Conservation (phyloP, 2,329 filamentous ascomycete genomes). For the Orbilia quercus region DNA sequence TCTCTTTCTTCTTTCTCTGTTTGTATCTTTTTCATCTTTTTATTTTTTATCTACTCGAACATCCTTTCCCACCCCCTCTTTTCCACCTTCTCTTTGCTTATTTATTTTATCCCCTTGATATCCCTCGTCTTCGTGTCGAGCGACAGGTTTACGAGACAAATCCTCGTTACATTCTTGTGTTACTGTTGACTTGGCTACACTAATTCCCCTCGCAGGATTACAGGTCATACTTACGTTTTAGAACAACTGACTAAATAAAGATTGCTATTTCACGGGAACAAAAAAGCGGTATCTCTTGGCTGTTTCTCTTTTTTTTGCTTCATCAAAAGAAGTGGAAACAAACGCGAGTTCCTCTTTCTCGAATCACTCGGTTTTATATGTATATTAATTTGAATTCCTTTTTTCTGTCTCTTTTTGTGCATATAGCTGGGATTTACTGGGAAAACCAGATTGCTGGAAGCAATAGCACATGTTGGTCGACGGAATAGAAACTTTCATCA, state of each 20-base stretch:
- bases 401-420: not conserved
- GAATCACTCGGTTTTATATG: no score
- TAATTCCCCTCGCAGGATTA: conserved; percentile 3
- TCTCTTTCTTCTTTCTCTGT: not conserved
- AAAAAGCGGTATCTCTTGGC: conserved; percentile 1
- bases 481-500: not conserved
- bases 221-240: conserved; percentile 7
- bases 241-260: conserved; percentile 8
- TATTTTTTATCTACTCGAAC: no score
- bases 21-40: not conserved
- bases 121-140: no score
- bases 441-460: not conserved
- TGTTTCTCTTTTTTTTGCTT: conserved; percentile 14
- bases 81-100: not conserved
- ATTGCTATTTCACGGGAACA: conserved; percentile 12
- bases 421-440: not conserved
- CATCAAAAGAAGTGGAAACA: not conserved
- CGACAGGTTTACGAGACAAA: no score
- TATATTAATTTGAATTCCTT: not conserved
- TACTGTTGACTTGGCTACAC: conserved; percentile 7
- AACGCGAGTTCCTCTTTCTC: not conserved
- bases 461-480: not conserved
- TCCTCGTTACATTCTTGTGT: not conserved
- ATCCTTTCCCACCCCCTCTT: no score
- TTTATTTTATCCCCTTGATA: not conserved